Evolutionary conservation across 306 rosid genomes (phyloP).

Genomic region (Vigna mungo): DNA sequence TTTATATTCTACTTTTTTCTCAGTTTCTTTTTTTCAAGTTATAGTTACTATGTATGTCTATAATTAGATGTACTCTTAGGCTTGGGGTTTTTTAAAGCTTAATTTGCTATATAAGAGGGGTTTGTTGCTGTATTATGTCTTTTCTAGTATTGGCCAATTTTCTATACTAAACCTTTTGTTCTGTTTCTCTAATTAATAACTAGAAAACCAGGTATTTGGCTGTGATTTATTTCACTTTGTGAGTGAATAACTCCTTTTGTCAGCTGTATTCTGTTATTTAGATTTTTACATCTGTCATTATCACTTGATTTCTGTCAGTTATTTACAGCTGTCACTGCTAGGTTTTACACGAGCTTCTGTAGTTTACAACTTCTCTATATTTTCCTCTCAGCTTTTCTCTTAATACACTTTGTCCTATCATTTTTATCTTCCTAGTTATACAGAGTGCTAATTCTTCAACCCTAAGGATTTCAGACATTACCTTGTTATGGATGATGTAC

Average conservation of each 20-base stretch:
- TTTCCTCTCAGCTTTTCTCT: too few species aligned
- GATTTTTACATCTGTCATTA: too few species aligned
- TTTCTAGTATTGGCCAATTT: neutral
- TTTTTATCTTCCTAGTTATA: neutral
- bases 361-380: too few species aligned
- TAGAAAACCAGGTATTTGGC: neutral
- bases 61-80: neutral
- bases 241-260: too few species aligned
- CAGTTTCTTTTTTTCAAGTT: constrained; percentile 7
- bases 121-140: neutral
- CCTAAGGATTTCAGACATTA: neutral
- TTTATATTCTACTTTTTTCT: neutral
- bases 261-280: too few species aligned
- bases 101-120: neutral
- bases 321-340: too few species aligned
- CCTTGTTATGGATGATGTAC: neutral
- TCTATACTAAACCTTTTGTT: neutral
- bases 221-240: neutral
- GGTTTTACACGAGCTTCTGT: too few species aligned
- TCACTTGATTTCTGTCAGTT: too few species aligned
- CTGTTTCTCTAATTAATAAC: neutral
- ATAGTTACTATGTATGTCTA: neutral
- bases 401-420: neutral
- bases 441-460: neutral
- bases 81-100: neutral